Evolutionary conservation across 164 flowering plant genomes (phyloP), one percentile per base, ranked within the genome.

Genomic region (Berberis vulgaris): DNA sequence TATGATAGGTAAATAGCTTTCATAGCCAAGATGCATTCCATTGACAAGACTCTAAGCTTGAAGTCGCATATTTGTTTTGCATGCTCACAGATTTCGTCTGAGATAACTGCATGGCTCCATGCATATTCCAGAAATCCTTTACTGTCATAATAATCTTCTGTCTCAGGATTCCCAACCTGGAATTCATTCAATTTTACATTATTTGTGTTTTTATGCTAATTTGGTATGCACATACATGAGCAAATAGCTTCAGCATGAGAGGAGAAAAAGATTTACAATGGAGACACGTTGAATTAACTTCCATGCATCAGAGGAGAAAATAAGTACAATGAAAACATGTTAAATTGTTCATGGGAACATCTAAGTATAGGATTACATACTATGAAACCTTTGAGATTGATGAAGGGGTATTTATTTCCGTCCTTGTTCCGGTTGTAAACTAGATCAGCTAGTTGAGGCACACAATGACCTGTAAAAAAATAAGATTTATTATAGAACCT

Each of bases 91-190:
- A 73, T 59, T 65, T 81, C 71, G 46, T 85, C 88, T 1, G 90
- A 81, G 45, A 84, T 73, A 10, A 87, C 79, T 44, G 84, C 62
- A 69, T 87, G 94, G 65, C 86, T 84, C 94, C 90, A 87, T 41
- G 88, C 88, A 68, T 83, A 85, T 47, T 87, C 88, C 4, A 84
- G 46, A 42, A 82, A 5, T 13, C 88, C 94, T 52, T 72, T 80
- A 1, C 70, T 73, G 62, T 87, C 94, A 56, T 77, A 76, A 65
- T 62, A 76, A 53, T 80, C 84, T 61, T 87, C 73, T 3, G 86
- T 83, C 67, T 77, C 83, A 6, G 94, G 86, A 76, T 87, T 87
- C 41, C 94, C 94, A 45, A 82, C 84, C 89, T 87, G 80, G 68
- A 72, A 45, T 55, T 49, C 45, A 59, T 71, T 26, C 0, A 26